Evolutionary conservation across 495 filamentous ascomycete species (phyloP).

Genomic region (Talaromyces borbonicus): DNA sequence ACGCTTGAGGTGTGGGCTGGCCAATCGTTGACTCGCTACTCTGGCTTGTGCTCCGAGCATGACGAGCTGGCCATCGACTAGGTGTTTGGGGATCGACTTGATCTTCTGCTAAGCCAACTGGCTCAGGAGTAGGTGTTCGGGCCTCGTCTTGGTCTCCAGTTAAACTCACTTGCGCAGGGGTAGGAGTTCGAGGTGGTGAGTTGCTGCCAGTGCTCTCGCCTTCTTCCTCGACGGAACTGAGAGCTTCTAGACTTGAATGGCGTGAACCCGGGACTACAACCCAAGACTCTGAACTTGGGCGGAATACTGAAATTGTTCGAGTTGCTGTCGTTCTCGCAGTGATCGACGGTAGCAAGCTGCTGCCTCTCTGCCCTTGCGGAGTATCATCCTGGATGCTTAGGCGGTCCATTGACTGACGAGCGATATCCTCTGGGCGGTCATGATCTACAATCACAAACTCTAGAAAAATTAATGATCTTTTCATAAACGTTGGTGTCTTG

Average conservation of each 20-base stretch:
- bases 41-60: neutral
- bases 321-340: neutral
- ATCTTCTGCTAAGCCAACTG: too few species aligned
- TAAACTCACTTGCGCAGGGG: too few species aligned
- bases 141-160: too few species aligned
- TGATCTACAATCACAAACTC: slow-evolving; percentile 1
- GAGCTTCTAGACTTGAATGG: neutral
- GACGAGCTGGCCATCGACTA: neutral
- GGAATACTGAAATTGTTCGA: neutral
- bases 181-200: too few species aligned
- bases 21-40: neutral
- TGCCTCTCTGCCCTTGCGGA: neutral
- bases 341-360: neutral
- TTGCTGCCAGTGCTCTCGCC: too few species aligned
- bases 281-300: neutral
- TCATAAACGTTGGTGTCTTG: neutral
- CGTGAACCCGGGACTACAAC: neutral
- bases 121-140: too few species aligned
- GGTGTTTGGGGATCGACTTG: neutral
- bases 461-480: too few species aligned
- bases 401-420: neutral
- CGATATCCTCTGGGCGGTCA: neutral
- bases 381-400: neutral
- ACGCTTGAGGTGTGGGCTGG: neutral
- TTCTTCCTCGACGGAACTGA: neutral